These are phyloP conservation scores for Ustanciosporium gigantosporum DNA, from an alignment of 1,284 basidiomycete species.

Conservation along the genomic window DNA sequence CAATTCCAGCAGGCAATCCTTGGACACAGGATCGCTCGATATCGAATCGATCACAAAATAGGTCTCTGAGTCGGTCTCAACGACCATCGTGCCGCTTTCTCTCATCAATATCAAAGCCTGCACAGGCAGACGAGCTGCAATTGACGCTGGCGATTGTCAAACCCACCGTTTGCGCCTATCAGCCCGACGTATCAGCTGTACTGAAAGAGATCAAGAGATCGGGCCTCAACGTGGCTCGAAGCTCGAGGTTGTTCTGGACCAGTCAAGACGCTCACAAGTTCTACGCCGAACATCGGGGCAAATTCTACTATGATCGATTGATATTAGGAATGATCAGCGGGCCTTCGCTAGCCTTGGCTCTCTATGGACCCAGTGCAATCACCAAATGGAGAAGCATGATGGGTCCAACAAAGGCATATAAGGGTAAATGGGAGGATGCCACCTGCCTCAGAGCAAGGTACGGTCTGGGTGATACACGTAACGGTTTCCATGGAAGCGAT, in stretches of 20 bases:
- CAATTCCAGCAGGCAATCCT: too few relatives aligned
- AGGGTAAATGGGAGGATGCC: slow-evolving; percentile 43
- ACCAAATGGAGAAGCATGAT: slow-evolving; percentile 46
- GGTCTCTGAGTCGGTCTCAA: too few relatives aligned
- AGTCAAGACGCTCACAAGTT: slow-evolving; percentile 50
- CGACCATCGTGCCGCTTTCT: too few relatives aligned
- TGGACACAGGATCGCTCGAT: too few relatives aligned
- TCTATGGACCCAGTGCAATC: slow-evolving; percentile 50
- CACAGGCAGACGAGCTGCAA: slow-evolving; percentile 11
- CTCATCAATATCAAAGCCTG: too few relatives aligned
- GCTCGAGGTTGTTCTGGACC: slow-evolving; percentile 46
- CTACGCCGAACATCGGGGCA: slow-evolving; percentile 55
- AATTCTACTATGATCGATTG: slow-evolving; percentile 58
- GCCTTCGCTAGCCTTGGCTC: slow-evolving; percentile 49
- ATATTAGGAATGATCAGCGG: slow-evolving; percentile 55
- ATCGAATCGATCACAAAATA: too few relatives aligned
- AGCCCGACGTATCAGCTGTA: slow-evolving; percentile 47
- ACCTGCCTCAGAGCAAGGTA: slow-evolving; percentile 39
- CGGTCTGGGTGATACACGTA: slow-evolving; percentile 56
- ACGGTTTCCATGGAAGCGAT: slow-evolving; percentile 57
- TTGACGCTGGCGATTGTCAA: slow-evolving; percentile 57
- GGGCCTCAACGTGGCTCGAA: slow-evolving; percentile 34
- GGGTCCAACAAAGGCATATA: slow-evolving; percentile 58
- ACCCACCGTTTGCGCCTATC: slow-evolving; percentile 52
- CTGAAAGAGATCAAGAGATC: slow-evolving; percentile 43